Conservation (phyloP, 106 monocot genomes). For the Triglochin maritima region DNA sequence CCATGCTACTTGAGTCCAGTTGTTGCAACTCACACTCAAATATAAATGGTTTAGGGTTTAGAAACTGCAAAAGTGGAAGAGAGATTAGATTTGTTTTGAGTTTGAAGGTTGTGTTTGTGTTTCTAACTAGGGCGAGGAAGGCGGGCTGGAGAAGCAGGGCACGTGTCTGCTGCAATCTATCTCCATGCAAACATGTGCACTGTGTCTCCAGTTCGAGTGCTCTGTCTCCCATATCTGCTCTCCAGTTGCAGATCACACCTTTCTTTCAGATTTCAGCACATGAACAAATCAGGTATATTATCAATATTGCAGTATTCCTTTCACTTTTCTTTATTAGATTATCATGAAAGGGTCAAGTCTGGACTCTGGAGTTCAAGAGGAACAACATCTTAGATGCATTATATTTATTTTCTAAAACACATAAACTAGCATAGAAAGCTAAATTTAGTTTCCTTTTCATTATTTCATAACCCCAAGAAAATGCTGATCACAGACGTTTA, state of each 20-base stretch:
- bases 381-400: no score
- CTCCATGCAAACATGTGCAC: neutral
- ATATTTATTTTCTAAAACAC: no score
- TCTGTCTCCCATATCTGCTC: conserved; percentile 3
- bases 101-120: neutral
- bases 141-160: conserved; percentile 22
- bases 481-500: no score
- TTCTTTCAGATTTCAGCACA: neutral
- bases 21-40: neutral
- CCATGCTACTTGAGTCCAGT: neutral
- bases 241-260: neutral
- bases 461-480: no score
- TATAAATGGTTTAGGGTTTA: neutral
- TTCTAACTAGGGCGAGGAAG: neutral
- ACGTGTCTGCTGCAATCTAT: conserved; percentile 6
- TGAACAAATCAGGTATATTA: neutral
- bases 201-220: conserved; percentile 4
- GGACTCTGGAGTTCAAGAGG: no score
- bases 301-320: neutral
- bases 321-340: neutral
- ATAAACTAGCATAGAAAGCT: no score
- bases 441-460: no score
- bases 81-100: neutral
- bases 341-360: neutral
- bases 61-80: neutral